Evolutionary conservation across 2,329 filamentous ascomycete species (phyloP), one percentile per base, ranked within the genome.

Genomic region (Fusarium denticulatum): DNA sequence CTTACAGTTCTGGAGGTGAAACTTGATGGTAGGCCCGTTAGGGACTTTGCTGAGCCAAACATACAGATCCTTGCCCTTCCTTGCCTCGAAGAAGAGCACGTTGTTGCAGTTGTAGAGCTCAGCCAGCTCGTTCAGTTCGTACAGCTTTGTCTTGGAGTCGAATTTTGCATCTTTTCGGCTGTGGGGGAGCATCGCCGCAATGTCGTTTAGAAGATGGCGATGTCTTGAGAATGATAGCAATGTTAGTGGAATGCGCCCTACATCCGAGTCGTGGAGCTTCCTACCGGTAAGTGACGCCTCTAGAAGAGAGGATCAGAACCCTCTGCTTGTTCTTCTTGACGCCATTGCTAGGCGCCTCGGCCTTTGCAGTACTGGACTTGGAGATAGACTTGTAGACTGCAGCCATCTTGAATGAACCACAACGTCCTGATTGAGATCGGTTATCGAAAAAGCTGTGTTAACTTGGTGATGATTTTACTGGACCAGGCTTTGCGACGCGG

Each of bases 131-230:
- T 96, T 96, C 58, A 97, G 89, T 81, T 93, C 87, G 88, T 91
- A 88, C 77, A 95, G 88, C 86, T 96, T 95, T 42, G 94, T 95
- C 85, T 98, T 98, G 60, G 94, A 96, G 83, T 99, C 96, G 75
- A 98, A 94, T 84, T 99, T 99, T 77, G 93, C 94, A 82, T 99
- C 96, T 85, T 97, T 97, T 80, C 94, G 91, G 75, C 92, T 92
- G 82, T 99, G 96, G 6, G 96, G 96, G 74, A 99, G 91, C 83
- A 99, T 91, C 36, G 93, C 89, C 65, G 94, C 91, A 53, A 99
- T 88, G 80, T 99, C 96, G 79, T 95, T 94, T 71, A 99, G 88
- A 47, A 99, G 88, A 85, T 99, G 96, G 47, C 96, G 93, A 83
- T 98, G 96, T 83, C 96, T 97, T 77, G 43, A 67, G 24, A 42